Percentiles rank a stretch among this genome's conserved stretches.
phyloP scores from a whole-genome alignment of 2,329 filamentous ascomycete genomes.

The Apiospora saccharicola region DNA sequence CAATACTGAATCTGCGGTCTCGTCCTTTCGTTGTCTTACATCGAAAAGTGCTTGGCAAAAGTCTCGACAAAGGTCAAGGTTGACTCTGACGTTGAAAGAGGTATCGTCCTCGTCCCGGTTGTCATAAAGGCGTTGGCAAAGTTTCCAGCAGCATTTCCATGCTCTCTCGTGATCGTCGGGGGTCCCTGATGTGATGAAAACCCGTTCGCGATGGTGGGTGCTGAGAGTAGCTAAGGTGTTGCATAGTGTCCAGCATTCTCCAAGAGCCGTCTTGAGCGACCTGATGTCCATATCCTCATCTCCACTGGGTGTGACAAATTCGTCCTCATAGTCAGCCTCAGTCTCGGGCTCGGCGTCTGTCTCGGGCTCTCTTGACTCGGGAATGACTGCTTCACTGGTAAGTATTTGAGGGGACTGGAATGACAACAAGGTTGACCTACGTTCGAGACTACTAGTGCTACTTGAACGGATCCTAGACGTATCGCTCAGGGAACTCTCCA shows the following conservation, averaged over 20 bases:
- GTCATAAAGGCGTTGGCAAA: constrained; percentile 86
- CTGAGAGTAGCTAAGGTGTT: constrained; percentile 88
- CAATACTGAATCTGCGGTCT: constrained; percentile 83
- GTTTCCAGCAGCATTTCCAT: constrained; percentile 92
- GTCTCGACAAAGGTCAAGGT: constrained; percentile 86
- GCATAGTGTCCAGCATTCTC: constrained; percentile 93
- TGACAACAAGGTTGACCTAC: constrained; percentile 50
- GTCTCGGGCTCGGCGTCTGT: constrained; percentile 61
- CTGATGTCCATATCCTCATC: constrained; percentile 67
- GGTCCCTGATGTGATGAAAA: constrained; percentile 77
- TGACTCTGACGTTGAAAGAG: constrained; percentile 72
- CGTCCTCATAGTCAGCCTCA: constrained; percentile 61
- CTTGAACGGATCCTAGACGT: constrained; percentile 66
- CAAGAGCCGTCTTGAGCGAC: constrained; percentile 77
- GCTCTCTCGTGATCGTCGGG: constrained; percentile 84
- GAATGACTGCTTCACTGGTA: constrained; percentile 55
- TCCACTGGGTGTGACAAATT: constrained; percentile 51
- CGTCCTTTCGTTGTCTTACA: constrained; percentile 78
- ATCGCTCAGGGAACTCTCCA: constrained; percentile 62
- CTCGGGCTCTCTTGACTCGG: constrained; percentile 55
- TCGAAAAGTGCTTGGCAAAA: constrained; percentile 95
- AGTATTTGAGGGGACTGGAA: constrained; percentile 30
- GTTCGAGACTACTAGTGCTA: constrained; percentile 78
- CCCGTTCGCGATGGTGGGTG: constrained; percentile 80
- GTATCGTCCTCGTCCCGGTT: constrained; percentile 76